phyloP scores from a whole-genome alignment of 176 grass and related monocot genomes.

The Leersia perrieri region DNA sequence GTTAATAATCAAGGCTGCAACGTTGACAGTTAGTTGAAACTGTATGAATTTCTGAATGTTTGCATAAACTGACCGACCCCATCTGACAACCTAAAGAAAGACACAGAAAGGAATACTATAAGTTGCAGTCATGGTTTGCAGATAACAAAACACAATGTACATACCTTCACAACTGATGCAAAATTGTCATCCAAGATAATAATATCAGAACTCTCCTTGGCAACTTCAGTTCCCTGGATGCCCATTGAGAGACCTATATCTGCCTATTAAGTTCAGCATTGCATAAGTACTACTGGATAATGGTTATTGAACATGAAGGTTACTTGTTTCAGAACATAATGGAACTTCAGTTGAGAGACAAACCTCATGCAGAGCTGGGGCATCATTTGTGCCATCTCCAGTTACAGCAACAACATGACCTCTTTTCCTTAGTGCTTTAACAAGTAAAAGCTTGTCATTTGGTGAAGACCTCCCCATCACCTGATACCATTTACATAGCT shows the following conservation, averaged over 20 bases:
- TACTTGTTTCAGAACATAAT: background rate
- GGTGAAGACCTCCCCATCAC: slow-evolving; percentile 97
- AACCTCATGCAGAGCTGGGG: slow-evolving; percentile 93
- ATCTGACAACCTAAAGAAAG: slow-evolving; percentile 77
- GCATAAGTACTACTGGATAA: slow-evolving; percentile 14
- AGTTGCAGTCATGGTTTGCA: background rate
- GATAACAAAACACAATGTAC: background rate
- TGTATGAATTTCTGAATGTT: slow-evolving; percentile 99
- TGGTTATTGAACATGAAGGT: slow-evolving; percentile 11
- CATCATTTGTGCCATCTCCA: slow-evolving; percentile 97
- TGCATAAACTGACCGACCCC: slow-evolving; percentile 91
- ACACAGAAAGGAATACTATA: slow-evolving; percentile 37
- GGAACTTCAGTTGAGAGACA: background rate
- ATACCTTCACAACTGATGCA: slow-evolving; percentile 84
- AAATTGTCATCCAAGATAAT: slow-evolving; percentile 99
- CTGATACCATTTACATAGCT: slow-evolving; percentile 41
- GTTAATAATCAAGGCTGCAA: slow-evolving; percentile 88
- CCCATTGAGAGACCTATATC: slow-evolving; percentile 99
- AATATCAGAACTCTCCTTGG: slow-evolving; percentile 98
- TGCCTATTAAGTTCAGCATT: slow-evolving; percentile 59
- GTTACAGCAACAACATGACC: slow-evolving; percentile 94
- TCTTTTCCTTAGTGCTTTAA: slow-evolving; percentile 66
- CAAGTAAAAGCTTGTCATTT: slow-evolving; percentile 90
- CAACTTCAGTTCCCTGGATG: slow-evolving; percentile 97
- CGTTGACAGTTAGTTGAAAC: slow-evolving; percentile 95